These are phyloP conservation scores for Tulasnella sp. DNA, from an alignment of 768 basidiomycete species.

Conservation along the genomic window DNA sequence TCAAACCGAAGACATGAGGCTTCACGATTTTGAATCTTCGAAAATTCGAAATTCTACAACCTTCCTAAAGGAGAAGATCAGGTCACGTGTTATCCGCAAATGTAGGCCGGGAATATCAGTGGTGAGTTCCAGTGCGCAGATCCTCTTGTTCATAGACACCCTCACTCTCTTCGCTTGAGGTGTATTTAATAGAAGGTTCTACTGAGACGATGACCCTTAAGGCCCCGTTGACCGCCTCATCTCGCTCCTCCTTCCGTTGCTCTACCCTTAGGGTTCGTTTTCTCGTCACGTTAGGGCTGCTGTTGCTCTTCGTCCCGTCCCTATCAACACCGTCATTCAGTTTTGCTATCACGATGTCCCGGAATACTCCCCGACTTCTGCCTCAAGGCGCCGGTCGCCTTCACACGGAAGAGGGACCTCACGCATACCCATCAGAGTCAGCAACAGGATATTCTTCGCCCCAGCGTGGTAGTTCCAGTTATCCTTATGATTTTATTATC, in stretches of 20 bases:
- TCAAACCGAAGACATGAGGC: too few species aligned
- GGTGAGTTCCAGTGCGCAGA: neutral
- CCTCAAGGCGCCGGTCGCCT: neutral
- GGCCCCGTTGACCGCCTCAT: too few species aligned
- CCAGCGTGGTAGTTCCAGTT: neutral
- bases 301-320: too few species aligned
- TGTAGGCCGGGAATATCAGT: too few species aligned
- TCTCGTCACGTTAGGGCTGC: neutral
- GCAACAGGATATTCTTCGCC: neutral
- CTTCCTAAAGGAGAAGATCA: too few species aligned
- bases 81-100: too few species aligned
- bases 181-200: neutral
- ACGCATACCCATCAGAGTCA: neutral
- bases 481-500: too few species aligned
- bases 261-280: neutral
- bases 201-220: too few species aligned
- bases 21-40: neutral
- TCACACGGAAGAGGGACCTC: neutral
- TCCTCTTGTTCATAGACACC: neutral
- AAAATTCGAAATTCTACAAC: neutral
- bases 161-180: neutral
- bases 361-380: neutral
- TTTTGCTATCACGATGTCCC: too few species aligned
- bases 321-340: too few species aligned
- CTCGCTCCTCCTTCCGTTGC: too few species aligned